phyloP scores from a whole-genome alignment of 1,284 basidiomycete genomes.

The Apiotrichum veenhuisii region DNA sequence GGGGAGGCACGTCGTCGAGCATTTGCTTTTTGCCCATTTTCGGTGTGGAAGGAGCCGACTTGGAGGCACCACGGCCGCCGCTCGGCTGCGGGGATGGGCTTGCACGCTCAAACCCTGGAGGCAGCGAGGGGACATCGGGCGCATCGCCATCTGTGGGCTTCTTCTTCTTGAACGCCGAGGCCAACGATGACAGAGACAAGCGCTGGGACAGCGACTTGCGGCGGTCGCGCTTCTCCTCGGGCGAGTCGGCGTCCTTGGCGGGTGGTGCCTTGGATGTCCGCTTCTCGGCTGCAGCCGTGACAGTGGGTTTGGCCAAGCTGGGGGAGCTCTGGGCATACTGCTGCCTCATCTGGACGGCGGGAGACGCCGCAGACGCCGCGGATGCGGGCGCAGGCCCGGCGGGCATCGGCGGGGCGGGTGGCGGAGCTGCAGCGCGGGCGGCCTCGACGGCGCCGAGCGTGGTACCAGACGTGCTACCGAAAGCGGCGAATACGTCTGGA shows the following conservation, averaged over 20 bases:
- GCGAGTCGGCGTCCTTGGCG: constrained; percentile 2
- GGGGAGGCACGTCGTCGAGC: neutral
- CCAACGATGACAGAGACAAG: constrained; percentile 9
- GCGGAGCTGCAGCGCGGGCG: neutral
- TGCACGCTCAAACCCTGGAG: neutral
- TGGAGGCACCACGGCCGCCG: neutral
- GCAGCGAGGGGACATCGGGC: constrained; percentile 10
- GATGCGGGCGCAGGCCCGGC: neutral
- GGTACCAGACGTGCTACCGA: constrained; percentile 7
- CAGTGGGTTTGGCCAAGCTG: neutral
- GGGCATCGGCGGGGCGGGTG: neutral
- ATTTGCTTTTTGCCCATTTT: neutral
- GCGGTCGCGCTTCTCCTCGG: constrained; percentile 1
- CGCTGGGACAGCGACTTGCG: constrained; percentile 13
- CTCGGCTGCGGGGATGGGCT: neutral
- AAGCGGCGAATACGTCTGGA: constrained; percentile 19
- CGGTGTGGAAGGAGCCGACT: neutral
- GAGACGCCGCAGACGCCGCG: neutral
- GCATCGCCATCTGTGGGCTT: neutral
- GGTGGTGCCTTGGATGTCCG: neutral
- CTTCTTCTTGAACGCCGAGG: constrained; percentile 11
- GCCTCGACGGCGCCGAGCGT: neutral
- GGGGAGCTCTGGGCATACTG: neutral
- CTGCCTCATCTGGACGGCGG: neutral
- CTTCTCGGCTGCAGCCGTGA: no score